Conservation (phyloP, 2,329 filamentous ascomycete genomes). For the Sporothrix mexicana region DNA sequence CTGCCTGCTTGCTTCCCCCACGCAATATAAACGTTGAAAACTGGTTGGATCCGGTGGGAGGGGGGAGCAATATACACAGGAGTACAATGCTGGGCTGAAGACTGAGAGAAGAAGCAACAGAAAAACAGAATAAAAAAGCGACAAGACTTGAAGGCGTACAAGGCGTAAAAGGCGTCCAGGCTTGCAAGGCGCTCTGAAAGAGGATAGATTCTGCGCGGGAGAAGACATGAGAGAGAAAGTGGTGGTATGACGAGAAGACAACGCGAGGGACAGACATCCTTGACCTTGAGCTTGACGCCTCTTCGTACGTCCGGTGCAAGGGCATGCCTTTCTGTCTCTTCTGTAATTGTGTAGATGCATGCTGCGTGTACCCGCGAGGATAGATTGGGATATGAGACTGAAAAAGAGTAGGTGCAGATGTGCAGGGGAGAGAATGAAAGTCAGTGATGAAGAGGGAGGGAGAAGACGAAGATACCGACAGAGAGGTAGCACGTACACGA, state of each 20-base stretch:
- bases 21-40: conserved; percentile 17
- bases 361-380: conserved; percentile 28
- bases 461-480: neutral
- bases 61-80: neutral
- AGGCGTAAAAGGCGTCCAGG: too few relatives aligned
- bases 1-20: neutral
- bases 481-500: neutral
- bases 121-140: neutral
- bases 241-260: neutral
- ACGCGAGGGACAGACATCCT: neutral
- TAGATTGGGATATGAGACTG: conserved; percentile 13
- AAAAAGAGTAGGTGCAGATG: neutral
- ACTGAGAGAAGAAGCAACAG: neutral
- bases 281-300: neutral
- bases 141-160: too few relatives aligned
- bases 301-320: conserved; percentile 27
- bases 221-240: neutral
- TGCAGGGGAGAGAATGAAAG: neutral
- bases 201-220: conserved; percentile 4
- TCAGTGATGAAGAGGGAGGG: neutral
- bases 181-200: too few relatives aligned
- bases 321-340: neutral
- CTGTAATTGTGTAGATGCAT: conserved; percentile 6
- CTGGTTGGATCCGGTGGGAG: conserved; percentile 13
- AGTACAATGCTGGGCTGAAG: neutral